Percentiles rank a stretch among this genome's conserved stretches.
phyloP scores from a whole-genome alignment of 2,329 filamentous ascomycete species.

The Dothistroma pini region DNA sequence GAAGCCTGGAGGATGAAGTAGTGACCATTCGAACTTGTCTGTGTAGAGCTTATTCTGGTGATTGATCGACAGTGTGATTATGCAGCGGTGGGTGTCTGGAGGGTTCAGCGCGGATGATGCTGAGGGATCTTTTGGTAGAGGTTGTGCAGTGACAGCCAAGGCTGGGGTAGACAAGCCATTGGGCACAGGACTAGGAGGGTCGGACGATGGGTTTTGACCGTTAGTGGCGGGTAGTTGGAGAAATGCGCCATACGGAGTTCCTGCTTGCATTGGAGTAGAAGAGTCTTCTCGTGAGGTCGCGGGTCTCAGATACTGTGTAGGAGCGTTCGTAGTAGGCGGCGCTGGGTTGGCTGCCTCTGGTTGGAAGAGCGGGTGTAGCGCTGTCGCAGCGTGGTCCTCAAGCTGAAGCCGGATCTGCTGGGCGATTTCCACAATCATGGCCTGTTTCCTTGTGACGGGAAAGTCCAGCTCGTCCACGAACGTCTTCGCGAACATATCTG shows the following conservation, averaged over 20 bases:
- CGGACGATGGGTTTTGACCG: conserved; percentile 42
- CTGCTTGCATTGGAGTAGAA: conserved; percentile 38
- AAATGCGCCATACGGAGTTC: conserved; percentile 27
- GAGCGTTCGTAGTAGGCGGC: conserved; percentile 30
- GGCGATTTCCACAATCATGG: conserved; percentile 75
- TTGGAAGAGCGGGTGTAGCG: conserved; percentile 88
- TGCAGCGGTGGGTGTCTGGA: conserved; percentile 91
- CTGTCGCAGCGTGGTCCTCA: conserved; percentile 93
- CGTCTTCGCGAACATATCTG: conserved; percentile 88
- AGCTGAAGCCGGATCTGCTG: conserved; percentile 92
- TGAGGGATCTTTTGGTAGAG: conserved; percentile 42
- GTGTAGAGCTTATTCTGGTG: conserved; percentile 88
- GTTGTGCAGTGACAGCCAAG: conserved; percentile 67
- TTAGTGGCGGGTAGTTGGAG: conserved; percentile 49
- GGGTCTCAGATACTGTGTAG: conserved; percentile 36
- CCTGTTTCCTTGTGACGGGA: conserved; percentile 62
- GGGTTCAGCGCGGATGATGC: conserved; percentile 66
- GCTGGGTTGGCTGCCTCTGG: conserved; percentile 35
- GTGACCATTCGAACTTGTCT: conserved; percentile 97
- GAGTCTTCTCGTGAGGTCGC: conserved; percentile 51
- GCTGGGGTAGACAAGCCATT: conserved; percentile 45
- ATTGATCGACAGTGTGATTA: conserved; percentile 87
- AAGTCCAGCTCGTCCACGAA: conserved; percentile 93
- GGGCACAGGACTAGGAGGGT: conserved; percentile 45
- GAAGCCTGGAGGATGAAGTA: conserved; percentile 85